Base-by-base conservation (phyloP, 2,329 filamentous ascomycete genomes). In the Xylariaceae sp. region DNA sequence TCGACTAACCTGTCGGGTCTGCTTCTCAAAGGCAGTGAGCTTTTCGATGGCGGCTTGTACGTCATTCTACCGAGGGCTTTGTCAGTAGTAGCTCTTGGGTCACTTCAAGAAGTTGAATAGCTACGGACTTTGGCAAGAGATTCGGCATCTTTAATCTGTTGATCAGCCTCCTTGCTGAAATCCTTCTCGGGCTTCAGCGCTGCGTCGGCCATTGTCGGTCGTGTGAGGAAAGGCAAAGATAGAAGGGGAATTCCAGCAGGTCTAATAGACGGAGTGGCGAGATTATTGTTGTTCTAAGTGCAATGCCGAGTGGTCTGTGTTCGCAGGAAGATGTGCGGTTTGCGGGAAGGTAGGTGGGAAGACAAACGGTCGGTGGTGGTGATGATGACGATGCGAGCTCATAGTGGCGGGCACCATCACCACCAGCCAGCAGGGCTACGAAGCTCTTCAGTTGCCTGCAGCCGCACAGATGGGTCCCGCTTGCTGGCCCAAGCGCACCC, bases 151-250 rank as follows among this genome's bases (percentile, higher is more conserved):
- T 89, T 87, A 58, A 98, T 83, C 71, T 88, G 82, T 72, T 86
- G 82, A 76, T 97, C 91, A 63, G 88, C 89, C 72, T 97, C 91
- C 74, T 95, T 95, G 65, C 88, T 86, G 81, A 88, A 96, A 83
- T 98, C 93, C 85, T 95, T 96, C 77, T 98, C 93, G 64, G 92
- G 88, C 81, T 94, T 95, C 69, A 93, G 71, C 63, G 79, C 71
- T 70, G 82, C 82, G 71, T 90, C 87, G 63, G 90, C 86, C 90
- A 95, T 95, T 66, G 56, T 77, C 68, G 22, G 42, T 25, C 16
- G 19, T 35, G 23, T 25, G 16, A 23, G 21, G 21, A 36, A 22
- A 32, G 12, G 3, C n/a, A n/a, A n/a, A n/a, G n/a, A n/a, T n/a
- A n/a, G n/a, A n/a, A n/a, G n/a, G n/a, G n/a, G n/a, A n/a, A 10